Evolutionary conservation across 345 rosid species (phyloP).

Genomic region (Salix brachista): DNA sequence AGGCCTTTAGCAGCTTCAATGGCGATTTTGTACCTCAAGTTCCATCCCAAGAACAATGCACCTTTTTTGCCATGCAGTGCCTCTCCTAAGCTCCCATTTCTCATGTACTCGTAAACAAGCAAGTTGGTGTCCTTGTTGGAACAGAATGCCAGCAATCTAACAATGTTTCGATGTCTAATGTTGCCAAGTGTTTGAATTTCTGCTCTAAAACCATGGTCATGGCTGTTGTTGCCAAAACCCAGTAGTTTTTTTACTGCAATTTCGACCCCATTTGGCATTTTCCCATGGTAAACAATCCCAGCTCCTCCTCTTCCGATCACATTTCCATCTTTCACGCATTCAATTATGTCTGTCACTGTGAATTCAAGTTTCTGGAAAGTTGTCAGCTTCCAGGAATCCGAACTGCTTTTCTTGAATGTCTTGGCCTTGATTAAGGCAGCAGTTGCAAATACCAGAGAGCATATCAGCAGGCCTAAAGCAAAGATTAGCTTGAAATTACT

Average conservation of each 20-base stretch:
- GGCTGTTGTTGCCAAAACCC: conserved; percentile 55
- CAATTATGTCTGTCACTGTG: conserved; percentile 61
- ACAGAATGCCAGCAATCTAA: conserved; percentile 76
- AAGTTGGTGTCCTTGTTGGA: conserved; percentile 78
- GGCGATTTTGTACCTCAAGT: conserved; percentile 72
- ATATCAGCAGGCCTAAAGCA: conserved; percentile 63
- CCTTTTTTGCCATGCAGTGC: conserved; percentile 81
- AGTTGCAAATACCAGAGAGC: conserved; percentile 60
- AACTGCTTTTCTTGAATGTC: conserved; percentile 27
- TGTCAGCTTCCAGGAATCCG: conserved; percentile 74
- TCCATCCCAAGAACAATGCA: conserved; percentile 54
- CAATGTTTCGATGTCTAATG: conserved; percentile 89
- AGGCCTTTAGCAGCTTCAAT: conserved; percentile 87
- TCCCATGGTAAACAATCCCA: conserved; percentile 77
- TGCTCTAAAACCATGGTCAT: conserved; percentile 80
- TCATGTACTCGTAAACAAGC: conserved; percentile 90
- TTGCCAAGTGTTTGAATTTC: conserved; percentile 83
- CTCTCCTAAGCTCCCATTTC: conserved; percentile 91
- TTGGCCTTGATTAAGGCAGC: conserved; percentile 62
- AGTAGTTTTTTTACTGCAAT: conserved; percentile 79
- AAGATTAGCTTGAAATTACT: conserved; percentile 59
- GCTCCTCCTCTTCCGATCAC: conserved; percentile 92
- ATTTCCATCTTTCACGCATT: conserved; percentile 85
- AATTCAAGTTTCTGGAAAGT: conserved; percentile 80
- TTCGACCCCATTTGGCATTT: conserved; percentile 81